Evolutionary conservation across 768 basidiomycete genomes (phyloP), one percentile per base, ranked within the genome.

Genomic region (Pleurotus platypus): DNA sequence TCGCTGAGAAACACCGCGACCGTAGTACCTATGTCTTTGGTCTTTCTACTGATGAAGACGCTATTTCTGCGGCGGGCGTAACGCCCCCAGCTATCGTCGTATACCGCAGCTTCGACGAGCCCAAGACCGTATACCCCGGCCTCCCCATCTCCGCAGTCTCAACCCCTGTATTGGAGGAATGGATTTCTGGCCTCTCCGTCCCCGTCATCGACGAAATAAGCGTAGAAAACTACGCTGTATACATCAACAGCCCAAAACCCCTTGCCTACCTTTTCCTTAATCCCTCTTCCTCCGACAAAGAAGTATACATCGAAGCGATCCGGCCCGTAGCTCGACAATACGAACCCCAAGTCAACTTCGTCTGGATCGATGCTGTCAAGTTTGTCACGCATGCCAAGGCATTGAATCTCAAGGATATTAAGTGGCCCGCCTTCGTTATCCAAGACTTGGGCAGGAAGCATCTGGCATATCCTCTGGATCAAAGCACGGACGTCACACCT

Each of bases 371-470:
- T 70, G 94, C 93, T 18, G 75, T 88, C 75, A 94, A 94, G 71
- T 99, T 94, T 64, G 85, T 83, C 64, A 96, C 98, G 65, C 97
- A 99, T 76, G 97, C 89, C 63, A 94, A 93, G 72, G 90, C 92
- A 1, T 82, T 99, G 57, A 96, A 95, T 80, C 81, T 99, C 56
- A 68, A 70, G 22, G 91, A 93, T 66, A 72, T 85, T 63, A 88
- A 89, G 64, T 98, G 94, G 94, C 97, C 97, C 9, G 79, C 86
- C 42, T 95, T 98, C 67, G 95, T 97, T 67, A 76, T 99, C 62
- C 97, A 98, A 75, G 83, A 97, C 64, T 66, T 98, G 43, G 30
- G 30, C 30, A 67, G 75, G 55, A 81, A 84, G 46, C 92, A 94
- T 73, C 83, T 92, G 70, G 96, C 96, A 77, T 99, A 83, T 71